Evolutionary conservation across 2,329 filamentous ascomycete genomes (phyloP), one percentile per base, ranked within the genome.

Genomic region (Gnomoniopsis sp.): DNA sequence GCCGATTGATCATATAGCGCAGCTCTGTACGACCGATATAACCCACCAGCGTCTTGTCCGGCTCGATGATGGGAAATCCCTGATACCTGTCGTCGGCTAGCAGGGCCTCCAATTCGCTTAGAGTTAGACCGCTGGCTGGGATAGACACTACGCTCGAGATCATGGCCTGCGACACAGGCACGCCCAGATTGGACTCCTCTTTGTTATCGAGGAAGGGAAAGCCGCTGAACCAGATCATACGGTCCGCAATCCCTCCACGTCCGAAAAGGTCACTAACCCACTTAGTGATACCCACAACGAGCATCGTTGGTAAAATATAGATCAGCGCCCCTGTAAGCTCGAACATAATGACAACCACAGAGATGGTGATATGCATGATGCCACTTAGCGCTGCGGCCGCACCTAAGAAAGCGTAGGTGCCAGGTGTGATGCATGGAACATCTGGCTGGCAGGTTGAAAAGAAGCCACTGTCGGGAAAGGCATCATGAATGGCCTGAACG

Each of bases 321-420:
- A 93, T 96, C 61, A 98, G 77, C 7, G 95, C 95, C n/a, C 95
- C 95, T 0, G 95, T 99, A 51, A 99, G 82, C 74, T 99, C 95
- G 69, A 98, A 98, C 95, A 99, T 98, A 73, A 99, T 99, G 68
- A 99, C 95, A 2, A 97, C 93, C 11, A 99, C 92, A 0, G 93
- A 96, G 17, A 99, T 87, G 0, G 93, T 97, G 63, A 99, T 90
- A 73, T 98, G 95, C 93, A 98, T 99, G 69, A 98, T 97, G 11
- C 95, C 95, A 71, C 90, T 93, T 23, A 99, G 79, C 0, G 95
- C 91, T 2, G 95, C 93, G 0, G 88, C 95, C 6, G 95, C 95
- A 46, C 95, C 95, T 0, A 99, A 81, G 66, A 99, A 96, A 7
- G 95, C 95, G 70, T 99, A 99, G 1, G 95, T 98, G 11, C 95